Conservation (phyloP, 140 eudicot species). For the Eryngium alpinum region DNA sequence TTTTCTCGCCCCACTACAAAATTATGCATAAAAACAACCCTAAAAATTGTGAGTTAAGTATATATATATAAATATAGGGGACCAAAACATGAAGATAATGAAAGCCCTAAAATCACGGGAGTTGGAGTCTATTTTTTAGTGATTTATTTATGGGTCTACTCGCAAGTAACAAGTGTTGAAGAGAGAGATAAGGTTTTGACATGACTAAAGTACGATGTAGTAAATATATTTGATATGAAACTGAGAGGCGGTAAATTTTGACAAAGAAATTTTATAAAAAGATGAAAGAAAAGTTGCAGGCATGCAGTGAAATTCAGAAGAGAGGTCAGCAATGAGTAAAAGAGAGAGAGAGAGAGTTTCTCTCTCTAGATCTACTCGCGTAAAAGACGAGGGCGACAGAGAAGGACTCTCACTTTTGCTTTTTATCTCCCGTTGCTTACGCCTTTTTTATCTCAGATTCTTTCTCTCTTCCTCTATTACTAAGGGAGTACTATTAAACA, state of each 20-base stretch:
- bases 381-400: conserved; percentile 48
- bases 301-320: conserved; percentile 9
- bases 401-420: background rate
- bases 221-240: background rate
- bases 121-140: too few relatives aligned
- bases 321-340: background rate
- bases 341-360: background rate
- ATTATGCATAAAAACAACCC: too few relatives aligned
- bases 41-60: too few relatives aligned
- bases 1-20: too few relatives aligned
- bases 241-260: too few relatives aligned
- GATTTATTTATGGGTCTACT: too few relatives aligned
- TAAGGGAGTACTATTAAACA: too few relatives aligned
- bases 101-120: too few relatives aligned
- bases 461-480: background rate
- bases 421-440: background rate
- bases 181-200: conserved; percentile 7
- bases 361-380: conserved; percentile 26
- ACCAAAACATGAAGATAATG: too few relatives aligned
- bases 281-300: too few relatives aligned
- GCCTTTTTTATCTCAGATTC: background rate
- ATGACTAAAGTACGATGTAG: conserved; percentile 37
- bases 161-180: background rate
- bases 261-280: too few relatives aligned
- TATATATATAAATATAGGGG: too few relatives aligned